Conservation (phyloP, 2,329 filamentous ascomycete species). For the Hypomyces perniciosus region DNA sequence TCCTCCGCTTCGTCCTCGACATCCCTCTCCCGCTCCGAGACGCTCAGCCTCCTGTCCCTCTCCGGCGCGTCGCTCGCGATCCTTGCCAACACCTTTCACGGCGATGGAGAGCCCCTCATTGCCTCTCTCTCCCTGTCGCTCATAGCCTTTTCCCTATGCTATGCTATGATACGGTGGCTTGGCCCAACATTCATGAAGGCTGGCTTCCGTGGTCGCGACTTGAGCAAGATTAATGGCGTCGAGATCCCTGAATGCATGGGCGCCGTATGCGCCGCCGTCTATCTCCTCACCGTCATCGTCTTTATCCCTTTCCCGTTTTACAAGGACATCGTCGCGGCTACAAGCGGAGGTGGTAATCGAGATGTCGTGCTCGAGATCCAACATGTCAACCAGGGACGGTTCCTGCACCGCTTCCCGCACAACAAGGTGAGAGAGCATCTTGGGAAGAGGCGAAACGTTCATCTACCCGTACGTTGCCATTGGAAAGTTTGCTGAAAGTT, state of each 20-base stretch:
- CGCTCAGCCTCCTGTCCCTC: slow-evolving; percentile 54
- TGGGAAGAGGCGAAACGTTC: background rate
- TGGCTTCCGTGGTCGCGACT: slow-evolving; percentile 82
- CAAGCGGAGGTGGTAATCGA: slow-evolving; percentile 85
- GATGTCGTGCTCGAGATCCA: slow-evolving; percentile 73
- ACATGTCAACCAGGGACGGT: slow-evolving; percentile 72
- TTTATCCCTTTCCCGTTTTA: slow-evolving; percentile 98
- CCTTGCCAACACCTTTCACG: slow-evolving; percentile 73
- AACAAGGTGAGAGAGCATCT: slow-evolving; percentile 60
- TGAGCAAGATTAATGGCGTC: slow-evolving; percentile 62
- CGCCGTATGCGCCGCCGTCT: slow-evolving; percentile 85
- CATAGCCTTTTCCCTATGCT: slow-evolving; percentile 75
- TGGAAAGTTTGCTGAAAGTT: background rate
- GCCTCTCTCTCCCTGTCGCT: slow-evolving; percentile 83
- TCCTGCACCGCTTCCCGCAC: slow-evolving; percentile 88
- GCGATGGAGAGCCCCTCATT: slow-evolving; percentile 81
- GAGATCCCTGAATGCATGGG: slow-evolving; percentile 97
- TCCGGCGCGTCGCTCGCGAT: slow-evolving; percentile 65
- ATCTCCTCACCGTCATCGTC: slow-evolving; percentile 78
- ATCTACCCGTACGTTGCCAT: background rate
- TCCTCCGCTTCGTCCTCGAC: slow-evolving; percentile 22
- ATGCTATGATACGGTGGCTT: slow-evolving; percentile 87
- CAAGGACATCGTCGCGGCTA: slow-evolving; percentile 93
- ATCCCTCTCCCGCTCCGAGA: slow-evolving; percentile 46
- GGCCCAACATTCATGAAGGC: slow-evolving; percentile 82